phyloP scores from a whole-genome alignment of 2,329 filamentous ascomycete genomes.

The Neofusicoccum kwambonambiense region DNA sequence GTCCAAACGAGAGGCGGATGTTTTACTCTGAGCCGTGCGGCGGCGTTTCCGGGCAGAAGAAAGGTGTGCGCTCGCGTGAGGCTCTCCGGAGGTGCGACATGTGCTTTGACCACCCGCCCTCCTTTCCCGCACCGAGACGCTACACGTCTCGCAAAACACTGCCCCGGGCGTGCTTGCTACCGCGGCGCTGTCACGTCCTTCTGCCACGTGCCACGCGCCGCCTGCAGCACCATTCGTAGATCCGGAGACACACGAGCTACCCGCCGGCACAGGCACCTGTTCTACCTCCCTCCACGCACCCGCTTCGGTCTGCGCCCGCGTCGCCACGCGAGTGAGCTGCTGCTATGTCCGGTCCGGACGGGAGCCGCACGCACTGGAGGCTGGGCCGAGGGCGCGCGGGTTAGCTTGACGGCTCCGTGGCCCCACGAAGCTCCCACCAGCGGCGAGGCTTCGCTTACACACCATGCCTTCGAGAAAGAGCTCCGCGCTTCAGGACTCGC shows the following conservation, averaged over 20 bases:
- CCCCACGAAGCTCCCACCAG: not conserved
- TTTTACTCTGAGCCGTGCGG: not conserved
- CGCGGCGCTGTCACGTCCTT: too few species aligned
- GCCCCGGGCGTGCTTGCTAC: not conserved
- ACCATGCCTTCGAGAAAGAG: too few species aligned
- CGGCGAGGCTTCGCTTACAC: too few species aligned
- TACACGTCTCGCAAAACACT: not conserved
- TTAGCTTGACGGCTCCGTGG: not conserved
- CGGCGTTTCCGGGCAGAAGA: not conserved
- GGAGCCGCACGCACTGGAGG: too few species aligned
- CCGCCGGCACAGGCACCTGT: too few species aligned
- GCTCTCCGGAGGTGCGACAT: not conserved
- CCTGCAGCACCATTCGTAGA: not conserved
- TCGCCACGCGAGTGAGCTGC: too few species aligned
- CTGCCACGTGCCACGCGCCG: too few species aligned
- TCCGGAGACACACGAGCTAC: too few species aligned
- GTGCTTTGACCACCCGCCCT: not conserved
- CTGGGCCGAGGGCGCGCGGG: not conserved
- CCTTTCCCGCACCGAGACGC: not conserved
- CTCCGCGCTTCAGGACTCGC: too few species aligned
- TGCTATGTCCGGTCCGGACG: too few species aligned
- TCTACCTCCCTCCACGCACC: too few species aligned
- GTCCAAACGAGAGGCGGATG: not conserved
- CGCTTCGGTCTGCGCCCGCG: not conserved
- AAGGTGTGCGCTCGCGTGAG: not conserved